Percentiles rank a stretch among this genome's conserved stretches.
Evolutionary conservation across 352 stramenopile genomes (phyloP).

Genomic region (Globisporangium polare): DNA sequence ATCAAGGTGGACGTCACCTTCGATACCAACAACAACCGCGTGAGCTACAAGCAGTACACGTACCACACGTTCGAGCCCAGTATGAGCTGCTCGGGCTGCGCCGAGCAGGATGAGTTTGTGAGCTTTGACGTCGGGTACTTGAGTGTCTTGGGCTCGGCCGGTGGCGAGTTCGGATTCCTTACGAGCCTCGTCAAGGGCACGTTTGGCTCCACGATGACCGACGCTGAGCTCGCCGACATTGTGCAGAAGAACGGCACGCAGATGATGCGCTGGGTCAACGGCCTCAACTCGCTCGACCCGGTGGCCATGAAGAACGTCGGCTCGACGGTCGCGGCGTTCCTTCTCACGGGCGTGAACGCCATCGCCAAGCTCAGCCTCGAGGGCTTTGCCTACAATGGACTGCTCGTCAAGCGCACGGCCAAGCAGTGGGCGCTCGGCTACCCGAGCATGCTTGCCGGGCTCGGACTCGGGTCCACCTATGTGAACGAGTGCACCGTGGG

Average conservation of each 20-base stretch:
- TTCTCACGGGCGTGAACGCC: constrained; percentile 24
- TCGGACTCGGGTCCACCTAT: constrained; percentile 43
- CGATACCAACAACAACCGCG: constrained; percentile 24
- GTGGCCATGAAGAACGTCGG: constrained; percentile 39
- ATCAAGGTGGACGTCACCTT: constrained; percentile 21
- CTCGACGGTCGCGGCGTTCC: constrained; percentile 32
- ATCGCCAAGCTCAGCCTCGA: constrained; percentile 35
- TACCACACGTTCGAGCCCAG: constrained; percentile 55
- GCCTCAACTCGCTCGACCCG: constrained; percentile 54
- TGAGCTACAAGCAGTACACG: constrained; percentile 78
- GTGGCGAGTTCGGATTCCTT: constrained; percentile 14
- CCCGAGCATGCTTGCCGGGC: constrained; percentile 44
- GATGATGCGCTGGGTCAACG: constrained; percentile 37
- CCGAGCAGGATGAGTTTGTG: constrained; percentile 32
- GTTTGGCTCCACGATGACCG: constrained; percentile 1
- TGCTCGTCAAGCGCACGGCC: constrained; percentile 47
- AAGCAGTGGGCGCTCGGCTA: constrained; percentile 49
- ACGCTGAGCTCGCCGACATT: constrained; percentile 3
- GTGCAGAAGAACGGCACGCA: constrained; percentile 12
- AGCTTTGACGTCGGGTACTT: constrained; percentile 18
- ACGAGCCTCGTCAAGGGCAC: constrained; percentile 10
- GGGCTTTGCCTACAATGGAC: constrained; percentile 51
- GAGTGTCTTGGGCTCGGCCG: constrained; percentile 10
- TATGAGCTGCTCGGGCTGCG: constrained; percentile 48
- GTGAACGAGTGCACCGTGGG: constrained; percentile 15